Evolutionary conservation across 768 basidiomycete species (phyloP).

Genomic region (Lactifluus pinguis): DNA sequence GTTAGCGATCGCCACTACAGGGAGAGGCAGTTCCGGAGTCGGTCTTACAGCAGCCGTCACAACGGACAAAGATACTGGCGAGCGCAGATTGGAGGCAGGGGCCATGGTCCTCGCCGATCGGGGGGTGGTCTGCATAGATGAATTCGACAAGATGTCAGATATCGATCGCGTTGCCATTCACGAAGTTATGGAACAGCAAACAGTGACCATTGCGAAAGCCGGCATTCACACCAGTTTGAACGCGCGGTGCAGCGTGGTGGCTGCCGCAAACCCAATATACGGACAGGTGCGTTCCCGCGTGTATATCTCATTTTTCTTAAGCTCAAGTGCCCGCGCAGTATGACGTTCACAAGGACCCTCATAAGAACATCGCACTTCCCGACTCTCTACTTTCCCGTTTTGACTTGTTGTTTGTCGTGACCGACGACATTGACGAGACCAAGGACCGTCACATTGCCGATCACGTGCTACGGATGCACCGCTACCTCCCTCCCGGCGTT

Average conservation of each 20-base stretch:
- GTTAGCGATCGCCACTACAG: constrained; percentile 95
- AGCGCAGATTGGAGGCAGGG: constrained; percentile 92
- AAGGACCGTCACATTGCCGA: constrained; percentile 93
- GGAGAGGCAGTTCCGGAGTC: constrained; percentile 95
- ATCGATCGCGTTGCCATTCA: constrained; percentile 98
- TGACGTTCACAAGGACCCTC: constrained; percentile 98
- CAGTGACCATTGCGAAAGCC: constrained; percentile 98
- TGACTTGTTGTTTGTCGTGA: constrained; percentile 95
- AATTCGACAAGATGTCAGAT: constrained; percentile 99
- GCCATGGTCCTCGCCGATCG: constrained; percentile 99
- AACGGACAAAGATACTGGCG: constrained; percentile 95
- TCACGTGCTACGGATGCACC: constrained; percentile 94
- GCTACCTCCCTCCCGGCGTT: constrained; percentile 90
- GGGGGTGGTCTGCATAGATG: constrained; percentile 98
- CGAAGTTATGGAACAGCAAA: constrained; percentile 99
- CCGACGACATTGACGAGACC: constrained; percentile 94
- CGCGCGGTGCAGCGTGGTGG: constrained; percentile 94
- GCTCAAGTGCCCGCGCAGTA: constrained; percentile 46
- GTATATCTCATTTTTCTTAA: not conserved
- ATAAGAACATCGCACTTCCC: constrained; percentile 96
- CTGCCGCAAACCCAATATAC: constrained; percentile 98
- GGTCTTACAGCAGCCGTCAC: constrained; percentile 99
- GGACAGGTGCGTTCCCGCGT: constrained; percentile 49
- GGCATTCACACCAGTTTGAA: constrained; percentile 98
- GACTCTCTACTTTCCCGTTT: constrained; percentile 98